Base-by-base conservation (phyloP, 192 early-diverging fungal species). In the Linderina pennispora region DNA sequence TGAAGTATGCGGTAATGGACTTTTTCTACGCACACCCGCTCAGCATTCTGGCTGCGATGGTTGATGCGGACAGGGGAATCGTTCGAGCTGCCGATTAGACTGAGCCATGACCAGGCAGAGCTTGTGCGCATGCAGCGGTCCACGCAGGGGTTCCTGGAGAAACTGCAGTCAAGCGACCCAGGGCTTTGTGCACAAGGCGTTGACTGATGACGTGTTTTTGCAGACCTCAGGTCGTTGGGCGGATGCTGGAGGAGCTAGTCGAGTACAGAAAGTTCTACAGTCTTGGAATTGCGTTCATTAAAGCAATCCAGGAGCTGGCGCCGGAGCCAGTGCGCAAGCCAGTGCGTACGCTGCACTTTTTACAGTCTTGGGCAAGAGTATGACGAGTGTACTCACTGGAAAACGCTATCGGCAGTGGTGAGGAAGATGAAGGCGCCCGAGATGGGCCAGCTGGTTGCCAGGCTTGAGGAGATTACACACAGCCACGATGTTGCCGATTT, bases 1-100 rank as follows among this genome's bases (percentile, higher is more conserved):
- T 92, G 7, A 86, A 94, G 79, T 94, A 87, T 58, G 80, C 86
- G 0, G 53, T 84, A 13, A 91, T 92, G 89, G 84, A 89, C 49
- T 82, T 90, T 53, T 96, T 78, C 50, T 94, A 86, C 48, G 75
- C 82, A 0, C 91, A 90, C 53, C 89, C 92, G 2, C 78, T 94
- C 37, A 88, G 85, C 52, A 64, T 90, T 8, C 64, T 91, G 9
- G 45, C 53, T 13, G 59, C 57, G 24, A 72, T 60, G 47, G 42
- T 55, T 25, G 47, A 8, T 25, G 49, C 32, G 33, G 31, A 13
- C 16, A 42, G 40, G 21, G 45, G 34, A 28, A 46, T 36, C 4
- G 45, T 19, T 23, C 43, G 43, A 21, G 23, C 73, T 60, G 19
- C 51, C 62, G 8, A 41, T 60, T 17, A 31, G 63, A 2, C 28